Evolutionary conservation across 495 filamentous ascomycete genomes (phyloP).

Genomic region (Xylaria intraflava): DNA sequence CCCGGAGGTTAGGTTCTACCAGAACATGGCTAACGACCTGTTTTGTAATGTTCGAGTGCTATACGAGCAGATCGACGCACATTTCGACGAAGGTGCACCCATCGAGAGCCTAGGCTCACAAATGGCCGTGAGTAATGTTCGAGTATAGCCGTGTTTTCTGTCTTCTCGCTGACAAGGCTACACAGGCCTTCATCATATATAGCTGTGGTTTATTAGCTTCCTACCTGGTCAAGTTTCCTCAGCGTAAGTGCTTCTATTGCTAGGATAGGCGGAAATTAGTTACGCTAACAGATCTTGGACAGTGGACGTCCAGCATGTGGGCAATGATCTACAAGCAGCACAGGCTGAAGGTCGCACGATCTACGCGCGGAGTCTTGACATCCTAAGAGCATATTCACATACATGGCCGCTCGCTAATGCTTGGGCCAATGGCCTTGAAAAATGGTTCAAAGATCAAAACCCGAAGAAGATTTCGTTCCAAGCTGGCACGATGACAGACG

Average conservation of each 20-base stretch:
- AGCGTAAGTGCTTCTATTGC: constrained; percentile 22
- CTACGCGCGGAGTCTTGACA: constrained; percentile 32
- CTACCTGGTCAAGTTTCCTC: constrained; percentile 41
- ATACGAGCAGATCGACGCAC: constrained; percentile 43
- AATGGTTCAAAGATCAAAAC: constrained; percentile 33
- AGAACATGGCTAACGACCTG: constrained; percentile 37
- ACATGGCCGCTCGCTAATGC: constrained; percentile 41
- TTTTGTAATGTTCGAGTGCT: constrained; percentile 41
- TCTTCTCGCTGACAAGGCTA: background rate
- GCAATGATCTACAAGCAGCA: constrained; percentile 22
- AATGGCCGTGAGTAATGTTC: constrained; percentile 36
- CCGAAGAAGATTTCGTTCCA: constrained; percentile 27
- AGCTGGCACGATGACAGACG: constrained; percentile 41
- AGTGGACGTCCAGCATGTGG: constrained; percentile 32
- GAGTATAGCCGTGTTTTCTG: too few species aligned
- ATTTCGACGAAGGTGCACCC: constrained; percentile 32
- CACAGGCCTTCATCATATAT: constrained; percentile 42
- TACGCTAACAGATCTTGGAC: background rate
- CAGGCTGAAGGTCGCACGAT: constrained; percentile 32
- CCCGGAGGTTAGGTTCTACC: constrained; percentile 33
- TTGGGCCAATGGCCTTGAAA: constrained; percentile 39
- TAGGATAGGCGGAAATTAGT: background rate
- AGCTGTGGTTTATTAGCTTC: constrained; percentile 44
- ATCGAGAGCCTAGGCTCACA: constrained; percentile 43
- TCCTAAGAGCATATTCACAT: constrained; percentile 35